phyloP scores from a whole-genome alignment of 2,329 filamentous ascomycete species.

The Apiospora sp. region DNA sequence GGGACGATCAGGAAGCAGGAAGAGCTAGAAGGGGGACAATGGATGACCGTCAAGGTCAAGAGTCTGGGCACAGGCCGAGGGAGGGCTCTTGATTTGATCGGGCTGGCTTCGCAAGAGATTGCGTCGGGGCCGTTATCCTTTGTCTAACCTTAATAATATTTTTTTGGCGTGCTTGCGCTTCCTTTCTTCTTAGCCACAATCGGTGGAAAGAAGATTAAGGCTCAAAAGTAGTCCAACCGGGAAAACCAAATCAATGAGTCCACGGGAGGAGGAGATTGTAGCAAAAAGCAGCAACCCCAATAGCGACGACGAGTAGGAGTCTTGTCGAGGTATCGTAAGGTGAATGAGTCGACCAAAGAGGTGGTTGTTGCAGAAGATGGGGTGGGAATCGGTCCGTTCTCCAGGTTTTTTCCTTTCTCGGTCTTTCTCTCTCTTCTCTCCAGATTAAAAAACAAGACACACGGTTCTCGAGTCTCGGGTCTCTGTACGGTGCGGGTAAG shows the following conservation, averaged over 20 bases:
- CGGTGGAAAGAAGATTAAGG: neutral
- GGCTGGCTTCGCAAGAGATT: neutral
- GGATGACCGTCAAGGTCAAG: neutral
- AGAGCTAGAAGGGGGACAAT: neutral
- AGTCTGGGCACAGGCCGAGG: conserved; percentile 9
- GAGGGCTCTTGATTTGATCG: neutral
- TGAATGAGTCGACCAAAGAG: neutral
- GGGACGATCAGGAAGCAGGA: conserved; percentile 13
- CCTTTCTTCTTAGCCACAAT: conserved; percentile 12
- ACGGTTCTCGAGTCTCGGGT: neutral
- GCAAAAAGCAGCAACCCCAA: neutral
- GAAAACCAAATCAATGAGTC: conserved; percentile 26
- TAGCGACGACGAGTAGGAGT: neutral
- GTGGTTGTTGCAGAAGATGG: neutral
- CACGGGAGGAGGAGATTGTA: neutral
- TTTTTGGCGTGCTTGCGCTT: neutral
- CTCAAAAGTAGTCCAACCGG: conserved; percentile 23
- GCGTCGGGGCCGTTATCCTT: conserved; percentile 18
- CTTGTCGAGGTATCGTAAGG: neutral
- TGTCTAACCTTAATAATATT: conserved; percentile 12
- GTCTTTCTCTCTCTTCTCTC: neutral
- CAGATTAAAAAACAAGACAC: neutral
- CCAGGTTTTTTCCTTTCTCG: neutral
- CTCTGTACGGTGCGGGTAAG: neutral
- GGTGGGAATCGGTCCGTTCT: conserved; percentile 10